Base-by-base conservation (phyloP, 1,139 yeast genomes). In the Suhomyces yuchorum region DNA sequence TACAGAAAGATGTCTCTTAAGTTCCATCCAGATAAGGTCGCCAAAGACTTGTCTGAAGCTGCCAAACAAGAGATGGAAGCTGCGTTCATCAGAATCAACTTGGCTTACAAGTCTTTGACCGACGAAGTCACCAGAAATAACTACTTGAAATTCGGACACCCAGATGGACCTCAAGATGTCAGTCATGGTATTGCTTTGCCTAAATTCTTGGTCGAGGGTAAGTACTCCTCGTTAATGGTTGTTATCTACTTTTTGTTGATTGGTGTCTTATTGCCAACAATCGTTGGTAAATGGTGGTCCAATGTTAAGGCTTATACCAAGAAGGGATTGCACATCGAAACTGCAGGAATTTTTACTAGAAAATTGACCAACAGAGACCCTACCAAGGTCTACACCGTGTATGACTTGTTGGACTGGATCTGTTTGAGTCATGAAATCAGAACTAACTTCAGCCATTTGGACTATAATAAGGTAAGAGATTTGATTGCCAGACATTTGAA, bases 131-230 rank as follows among this genome's bases (percentile, higher is more conserved):
- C 91, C 9, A 84, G 84, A 59, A 89, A 87, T 56, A 95, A 95
- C 66, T 92, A 81, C 65, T 73, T 86, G 61, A 85, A 82, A 60
- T 93, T 85, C 62, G 99, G 99, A 40, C 96, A 95, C 65, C 99
- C 99, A 6, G 99, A 95, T 70, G 99, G 99, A 36, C 97, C 96
- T 43, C 97, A 90, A 66, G 89, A 89, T 41, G 78, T 87, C n/a
- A 74, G 86, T n/a, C 97, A 90, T 65, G 99, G 99, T 49, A 91
- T 95, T 67, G 99, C 98, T 0, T 72, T 95, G 56, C 99, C 99
- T 36, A 85, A 87, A 64, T 90, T 90, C 68, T 77, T 95, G 57
- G 90, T 95, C 37, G 97, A 90, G 57, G 93, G 96, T 30, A 78
- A 82, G 51, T 86, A 87, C 37, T 85, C 96, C 5, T 81, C 86